A percentile compares a stretch with the other conserved stretches of the same genome.
Evolutionary conservation across 257 asterid genomes (phyloP).

Genomic region (Lithospermum erythrorhizon): DNA sequence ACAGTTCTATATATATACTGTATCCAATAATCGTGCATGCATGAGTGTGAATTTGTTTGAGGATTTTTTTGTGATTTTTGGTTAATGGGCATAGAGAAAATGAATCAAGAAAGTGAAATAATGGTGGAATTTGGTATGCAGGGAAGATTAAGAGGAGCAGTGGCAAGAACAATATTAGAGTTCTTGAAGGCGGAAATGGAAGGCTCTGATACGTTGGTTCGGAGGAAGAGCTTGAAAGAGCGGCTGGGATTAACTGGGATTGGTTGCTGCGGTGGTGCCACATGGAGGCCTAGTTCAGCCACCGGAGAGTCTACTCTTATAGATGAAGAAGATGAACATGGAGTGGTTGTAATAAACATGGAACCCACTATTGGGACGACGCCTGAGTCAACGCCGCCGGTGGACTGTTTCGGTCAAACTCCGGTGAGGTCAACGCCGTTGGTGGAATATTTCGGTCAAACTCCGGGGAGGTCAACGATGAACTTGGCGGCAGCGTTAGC

Average conservation of each 20-base stretch:
- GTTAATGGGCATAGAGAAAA: neutral
- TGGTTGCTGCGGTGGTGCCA: conserved; percentile 1
- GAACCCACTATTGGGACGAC: no score
- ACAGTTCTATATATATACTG: no score
- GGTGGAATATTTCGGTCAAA: conserved; percentile 18
- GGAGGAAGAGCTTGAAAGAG: conserved; percentile 1
- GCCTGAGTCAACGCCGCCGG: no score
- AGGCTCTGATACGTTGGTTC: neutral
- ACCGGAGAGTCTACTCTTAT: neutral
- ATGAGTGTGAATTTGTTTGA: neutral
- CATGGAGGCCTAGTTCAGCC: neutral
- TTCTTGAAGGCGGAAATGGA: neutral
- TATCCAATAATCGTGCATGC: neutral
- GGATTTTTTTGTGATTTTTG: no score
- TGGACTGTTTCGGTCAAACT: no score
- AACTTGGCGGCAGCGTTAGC: conserved; percentile 80
- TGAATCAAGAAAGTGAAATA: neutral
- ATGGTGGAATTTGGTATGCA: neutral
- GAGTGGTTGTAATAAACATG: neutral
- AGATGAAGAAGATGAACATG: neutral
- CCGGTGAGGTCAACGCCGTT: neutral
- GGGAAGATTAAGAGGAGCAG: neutral
- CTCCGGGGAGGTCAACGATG: conserved; percentile 42
- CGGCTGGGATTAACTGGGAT: neutral
- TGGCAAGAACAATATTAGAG: neutral